Base-by-base conservation (phyloP, 257 asterid species). In the Penstemon barbatus region DNA sequence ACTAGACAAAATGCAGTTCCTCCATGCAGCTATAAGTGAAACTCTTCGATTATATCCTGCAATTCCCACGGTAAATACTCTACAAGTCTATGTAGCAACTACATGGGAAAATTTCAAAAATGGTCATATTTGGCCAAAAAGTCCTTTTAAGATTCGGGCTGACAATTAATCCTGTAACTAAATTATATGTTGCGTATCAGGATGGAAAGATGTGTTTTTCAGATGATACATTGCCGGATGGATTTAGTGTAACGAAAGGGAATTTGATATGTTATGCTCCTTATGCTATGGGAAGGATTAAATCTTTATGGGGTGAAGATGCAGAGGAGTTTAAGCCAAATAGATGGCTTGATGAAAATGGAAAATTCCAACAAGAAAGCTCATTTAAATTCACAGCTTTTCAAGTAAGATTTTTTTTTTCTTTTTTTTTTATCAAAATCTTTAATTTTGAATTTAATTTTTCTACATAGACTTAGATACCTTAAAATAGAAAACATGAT, bases 251-350 rank as follows among this genome's bases (percentile, higher is more conserved):
- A 60, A 78, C 76, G 80, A 85, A 82, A 72, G 95, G 95, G 44
- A 64, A 79, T 40, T 37, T 77, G 63, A 76, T 88, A 10, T 44
- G 74, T 0, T 84, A 80, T 66, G 66, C 66, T 1, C 92, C 92
- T 0, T 85, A 85, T 73, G 73, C 86, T 3, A 88, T 88, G 95
- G 95, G 95, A 0, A 85, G 95, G 75, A 85, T 85, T 81, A 79
- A 79, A 71, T 78, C 69, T 3, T 58, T 88, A 40, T 88, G 92
- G 92, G 92, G 92, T 6, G 90, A 88, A 13, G 95, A 85, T 68
- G 95, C 95, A 5, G 87, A 85, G 75, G 92, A 71, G 57, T 88
- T 85, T 65, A 68, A 72, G 40, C 95, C 92, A 0, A 90, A 88
- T 67, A 81, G 95, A 77, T 88, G 92, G 90, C 79, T 88, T 0